Evolutionary conservation across 1,284 basidiomycete species (phyloP).

Genomic region (Leccinum angustisporum): DNA sequence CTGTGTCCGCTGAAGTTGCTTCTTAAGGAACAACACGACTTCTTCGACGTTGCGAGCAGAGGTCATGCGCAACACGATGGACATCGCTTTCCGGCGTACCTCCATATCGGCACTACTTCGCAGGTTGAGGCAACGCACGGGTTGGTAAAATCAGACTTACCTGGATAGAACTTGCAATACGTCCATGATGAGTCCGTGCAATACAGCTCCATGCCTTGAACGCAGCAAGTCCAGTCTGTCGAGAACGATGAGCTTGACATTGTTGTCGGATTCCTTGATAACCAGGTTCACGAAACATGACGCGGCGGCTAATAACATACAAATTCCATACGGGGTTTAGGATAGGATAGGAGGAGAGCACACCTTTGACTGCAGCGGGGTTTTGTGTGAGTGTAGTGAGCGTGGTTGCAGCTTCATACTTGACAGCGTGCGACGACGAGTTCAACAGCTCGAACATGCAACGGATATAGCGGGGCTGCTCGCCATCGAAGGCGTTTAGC

Average conservation of each 20-base stretch:
- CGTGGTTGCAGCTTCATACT: constrained; percentile 97
- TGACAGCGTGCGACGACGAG: constrained; percentile 90
- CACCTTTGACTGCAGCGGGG: constrained; percentile 93
- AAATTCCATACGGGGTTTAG: neutral
- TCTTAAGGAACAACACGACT: constrained; percentile 95
- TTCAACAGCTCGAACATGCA: constrained; percentile 95
- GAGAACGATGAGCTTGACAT: constrained; percentile 97
- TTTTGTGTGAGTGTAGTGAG: constrained; percentile 95
- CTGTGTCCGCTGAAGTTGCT: constrained; percentile 92
- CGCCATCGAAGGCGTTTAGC: constrained; percentile 11
- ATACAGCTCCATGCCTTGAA: constrained; percentile 85
- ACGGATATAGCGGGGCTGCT: constrained; percentile 86
- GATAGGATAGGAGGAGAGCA: constrained; percentile 6
- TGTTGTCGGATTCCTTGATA: constrained; percentile 97
- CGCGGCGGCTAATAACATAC: constrained; percentile 71
- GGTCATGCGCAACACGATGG: constrained; percentile 91
- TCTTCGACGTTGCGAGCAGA: constrained; percentile 97
- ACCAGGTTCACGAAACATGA: constrained; percentile 88
- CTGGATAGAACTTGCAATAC: constrained; percentile 88
- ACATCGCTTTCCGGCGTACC: constrained; percentile 91
- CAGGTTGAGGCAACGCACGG: neutral
- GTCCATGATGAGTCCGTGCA: constrained; percentile 95
- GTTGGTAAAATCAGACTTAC: constrained; percentile 35
- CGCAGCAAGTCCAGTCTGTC: constrained; percentile 88
- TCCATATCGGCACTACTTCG: constrained; percentile 86